Percentiles rank a stretch among this genome's conserved stretches.
Evolutionary conservation across 2,329 filamentous ascomycete species (phyloP).

Genomic region (Fusarium miscanthi): DNA sequence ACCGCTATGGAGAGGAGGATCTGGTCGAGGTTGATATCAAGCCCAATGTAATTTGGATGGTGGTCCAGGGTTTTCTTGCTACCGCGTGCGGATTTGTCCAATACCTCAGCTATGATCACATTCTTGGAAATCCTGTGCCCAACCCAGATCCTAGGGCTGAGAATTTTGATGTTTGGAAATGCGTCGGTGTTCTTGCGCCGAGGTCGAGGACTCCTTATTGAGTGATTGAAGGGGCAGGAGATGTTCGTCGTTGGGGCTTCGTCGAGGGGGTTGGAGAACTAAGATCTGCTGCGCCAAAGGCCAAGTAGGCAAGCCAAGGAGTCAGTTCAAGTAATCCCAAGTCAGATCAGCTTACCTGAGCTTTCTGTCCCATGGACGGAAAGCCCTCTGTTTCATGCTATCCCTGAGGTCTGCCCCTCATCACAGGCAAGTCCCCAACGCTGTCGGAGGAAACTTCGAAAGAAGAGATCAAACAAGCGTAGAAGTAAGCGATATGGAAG

Average conservation of each 20-base stretch:
- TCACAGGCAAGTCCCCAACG: background rate
- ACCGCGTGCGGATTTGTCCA: background rate
- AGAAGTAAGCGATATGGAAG: rapidly evolving
- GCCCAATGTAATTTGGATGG: background rate
- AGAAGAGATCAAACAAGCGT: background rate
- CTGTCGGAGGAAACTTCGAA: background rate
- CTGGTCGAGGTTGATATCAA: background rate
- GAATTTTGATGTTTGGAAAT: background rate
- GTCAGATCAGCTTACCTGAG: no score
- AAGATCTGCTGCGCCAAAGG: no score
- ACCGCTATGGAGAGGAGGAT: background rate
- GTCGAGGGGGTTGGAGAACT: background rate
- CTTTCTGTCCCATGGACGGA: background rate
- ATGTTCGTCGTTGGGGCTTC: background rate
- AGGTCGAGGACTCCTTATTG: background rate
- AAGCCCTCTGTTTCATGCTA: background rate
- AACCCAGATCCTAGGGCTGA: background rate
- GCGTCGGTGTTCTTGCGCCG: background rate
- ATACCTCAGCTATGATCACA: background rate
- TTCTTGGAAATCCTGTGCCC: background rate
- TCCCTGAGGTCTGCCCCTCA: background rate
- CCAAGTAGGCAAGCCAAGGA: no score
- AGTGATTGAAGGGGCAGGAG: background rate
- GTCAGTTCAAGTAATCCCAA: background rate
- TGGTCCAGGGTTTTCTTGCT: no score